Base-by-base conservation (phyloP, 2,329 filamentous ascomycete genomes). In the Didymella segeticola region DNA sequence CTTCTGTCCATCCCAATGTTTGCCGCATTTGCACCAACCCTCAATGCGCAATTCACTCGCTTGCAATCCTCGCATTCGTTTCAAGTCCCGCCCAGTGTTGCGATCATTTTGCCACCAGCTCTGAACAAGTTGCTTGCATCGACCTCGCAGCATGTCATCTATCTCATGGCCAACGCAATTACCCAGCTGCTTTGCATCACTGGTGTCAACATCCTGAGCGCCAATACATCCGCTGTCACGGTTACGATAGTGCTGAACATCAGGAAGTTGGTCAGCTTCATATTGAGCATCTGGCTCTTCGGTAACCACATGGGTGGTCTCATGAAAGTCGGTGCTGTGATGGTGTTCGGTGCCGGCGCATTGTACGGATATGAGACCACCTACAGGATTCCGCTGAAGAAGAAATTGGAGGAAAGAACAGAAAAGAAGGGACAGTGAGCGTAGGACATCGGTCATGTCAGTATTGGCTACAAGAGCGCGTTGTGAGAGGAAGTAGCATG, bases 181-280 rank as follows among this genome's bases (percentile, higher is more conserved):
- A 98, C 95, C 3, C 95, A 99, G 75, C 91, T 97, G 68, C 85
- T 92, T 20, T 99, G 95, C 74, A 98, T 99, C 60, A 89, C 93
- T 3, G 95, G 95, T 1, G 95, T 99, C 52, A 98, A 98, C 64
- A 83, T 96, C n/a, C 82, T 99, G 4, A 93, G 91, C 1, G 90
- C 93, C 0, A 89, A 88, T 48, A 91, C 91, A 3, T 93, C 93
- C 3, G 96, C 95, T 0, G 82, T 99, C 49, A 98, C 95, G 0
- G 95, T 99, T 20, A 97, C 93, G 1, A 96, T 99, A 65, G 92
- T 98, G 41, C 81, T 99, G 56, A 99, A 98, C 72, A 90, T 99
- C 56, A 85, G 95, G 64, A 99, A 99, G 76, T 80, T 99, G 17
- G 89, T 96, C 49, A 97, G 93, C 67, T 83, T 98, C 56, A 79